Base-by-base conservation (phyloP, 2,329 filamentous ascomycete genomes). In the Aspergillus quadricinctus region DNA sequence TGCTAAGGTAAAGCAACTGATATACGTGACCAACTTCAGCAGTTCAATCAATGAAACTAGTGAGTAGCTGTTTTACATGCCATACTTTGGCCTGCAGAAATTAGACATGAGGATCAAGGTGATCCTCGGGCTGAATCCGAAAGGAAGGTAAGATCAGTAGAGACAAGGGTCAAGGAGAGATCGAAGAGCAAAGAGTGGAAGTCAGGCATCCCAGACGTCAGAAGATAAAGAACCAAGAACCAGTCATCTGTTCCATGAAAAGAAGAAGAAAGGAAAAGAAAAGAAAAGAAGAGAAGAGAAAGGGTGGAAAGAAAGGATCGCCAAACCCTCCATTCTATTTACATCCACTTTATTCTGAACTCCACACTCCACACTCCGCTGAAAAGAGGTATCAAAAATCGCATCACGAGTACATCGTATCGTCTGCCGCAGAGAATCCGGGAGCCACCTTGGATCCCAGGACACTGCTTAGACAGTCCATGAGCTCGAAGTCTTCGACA, bases 391-490 rank as follows among this genome's bases (percentile, higher is more conserved):
- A 28, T 48, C 46, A 17, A 45, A n/a, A 11, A 46, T 41, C 37
- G 17, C 29, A 37, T 65, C 59, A 73, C 54, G 64, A 63, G 60
- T 72, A 74, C 61, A 73, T 66, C 48, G 66, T 63, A 43, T 74
- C 72, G 40, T 73, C 72, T 9, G 60, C 61, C 14, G 57, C 51
- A 7, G 63, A 58, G 40, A 70, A 58, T 6, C 66, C 61, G 7
- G 64, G 21, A 7, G 72, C 71, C 27, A 73, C 61, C 56, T 70
- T 73, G 1, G 68, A 60, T 37, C 71, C 85, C 61, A 91, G 79
- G 25, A 91, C 80, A 40, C 81, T 87, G 67, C 88, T 88, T 54
- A 96, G 74, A 23, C 90, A 90, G 75, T 96, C 92, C 50, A 76
- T 74, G 41, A 82, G 73, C 65, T 83, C 80, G 56, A 88, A 89